These are phyloP conservation scores for Hypomontagnella monticulosa DNA, from an alignment of 495 filamentous ascomycete species.

Conservation along the genomic window DNA sequence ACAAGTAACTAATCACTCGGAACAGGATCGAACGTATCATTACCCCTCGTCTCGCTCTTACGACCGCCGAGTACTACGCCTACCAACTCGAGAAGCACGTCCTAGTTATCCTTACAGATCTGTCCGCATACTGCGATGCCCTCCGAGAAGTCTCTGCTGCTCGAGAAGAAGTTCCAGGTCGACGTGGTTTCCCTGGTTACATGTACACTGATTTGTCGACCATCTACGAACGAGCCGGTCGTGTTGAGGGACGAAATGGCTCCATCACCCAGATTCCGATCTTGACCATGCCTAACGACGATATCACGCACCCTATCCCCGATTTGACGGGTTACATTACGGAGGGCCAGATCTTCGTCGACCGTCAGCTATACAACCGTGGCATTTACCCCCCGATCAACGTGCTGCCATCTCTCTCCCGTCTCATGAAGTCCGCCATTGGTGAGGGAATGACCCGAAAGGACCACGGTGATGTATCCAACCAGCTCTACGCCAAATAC, in stretches of 20 bases:
- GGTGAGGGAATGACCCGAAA: conserved; percentile 94
- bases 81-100: conserved; percentile 99
- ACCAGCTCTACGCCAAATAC: conserved; percentile 99
- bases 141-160: conserved; percentile 98
- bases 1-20: conserved; percentile 41
- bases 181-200: conserved; percentile 99
- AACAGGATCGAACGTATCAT: conserved; percentile 99
- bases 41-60: conserved; percentile 96
- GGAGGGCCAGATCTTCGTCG: conserved; percentile 97
- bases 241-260: conserved; percentile 96
- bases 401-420: conserved; percentile 96
- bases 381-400: conserved; percentile 99
- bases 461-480: conserved; percentile 98
- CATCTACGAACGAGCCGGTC: conserved; percentile 98
- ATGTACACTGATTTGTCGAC: conserved; percentile 99
- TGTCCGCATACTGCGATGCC: conserved; percentile 98
- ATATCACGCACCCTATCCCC: conserved; percentile 99
- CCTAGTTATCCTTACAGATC: conserved; percentile 96
- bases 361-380: conserved; percentile 94
- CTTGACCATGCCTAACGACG: conserved; percentile 99
- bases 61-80: conserved; percentile 99
- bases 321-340: conserved; percentile 99
- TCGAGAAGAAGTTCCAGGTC: conserved; percentile 98
- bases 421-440: conserved; percentile 99
- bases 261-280: conserved; percentile 99